Evolutionary conservation across 1,284 basidiomycete genomes (phyloP).

Genomic region (Neonothopanus nambi): DNA sequence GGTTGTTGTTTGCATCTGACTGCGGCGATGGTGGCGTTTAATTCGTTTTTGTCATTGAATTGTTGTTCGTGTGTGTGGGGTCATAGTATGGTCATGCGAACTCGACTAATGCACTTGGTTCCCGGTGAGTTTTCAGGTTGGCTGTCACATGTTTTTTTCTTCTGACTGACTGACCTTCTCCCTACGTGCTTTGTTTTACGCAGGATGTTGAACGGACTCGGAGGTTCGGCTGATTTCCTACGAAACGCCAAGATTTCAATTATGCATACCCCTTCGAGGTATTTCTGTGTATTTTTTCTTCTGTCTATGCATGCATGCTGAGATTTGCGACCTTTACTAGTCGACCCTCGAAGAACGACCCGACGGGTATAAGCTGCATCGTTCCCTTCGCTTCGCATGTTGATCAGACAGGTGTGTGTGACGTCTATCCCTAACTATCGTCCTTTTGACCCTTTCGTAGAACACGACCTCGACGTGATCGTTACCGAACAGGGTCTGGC

Average conservation of each 20-base stretch:
- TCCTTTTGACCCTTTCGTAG: too few relatives aligned
- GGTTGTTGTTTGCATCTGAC: too few relatives aligned
- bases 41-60: too few relatives aligned
- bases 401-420: constrained; percentile 44
- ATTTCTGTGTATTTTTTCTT: constrained; percentile 10
- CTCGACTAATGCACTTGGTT: constrained; percentile 47
- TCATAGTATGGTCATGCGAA: constrained; percentile 50
- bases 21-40: too few relatives aligned
- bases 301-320: background rate
- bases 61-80: background rate
- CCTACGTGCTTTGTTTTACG: background rate
- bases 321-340: constrained; percentile 18
- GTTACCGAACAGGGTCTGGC: constrained; percentile 52
- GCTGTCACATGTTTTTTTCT: too few relatives aligned
- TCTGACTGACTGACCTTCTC: constrained; percentile 16
- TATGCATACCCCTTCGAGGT: constrained; percentile 53
- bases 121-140: constrained; percentile 26
- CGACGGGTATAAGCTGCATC: constrained; percentile 52
- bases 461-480: constrained; percentile 47
- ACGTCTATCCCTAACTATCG: too few relatives aligned
- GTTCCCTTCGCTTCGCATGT: constrained; percentile 52
- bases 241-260: constrained; percentile 52
- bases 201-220: constrained; percentile 53
- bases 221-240: constrained; percentile 51
- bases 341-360: constrained; percentile 47